Conservation (phyloP, 148 eudicot species). For the Heliosperma pusillum region DNA sequence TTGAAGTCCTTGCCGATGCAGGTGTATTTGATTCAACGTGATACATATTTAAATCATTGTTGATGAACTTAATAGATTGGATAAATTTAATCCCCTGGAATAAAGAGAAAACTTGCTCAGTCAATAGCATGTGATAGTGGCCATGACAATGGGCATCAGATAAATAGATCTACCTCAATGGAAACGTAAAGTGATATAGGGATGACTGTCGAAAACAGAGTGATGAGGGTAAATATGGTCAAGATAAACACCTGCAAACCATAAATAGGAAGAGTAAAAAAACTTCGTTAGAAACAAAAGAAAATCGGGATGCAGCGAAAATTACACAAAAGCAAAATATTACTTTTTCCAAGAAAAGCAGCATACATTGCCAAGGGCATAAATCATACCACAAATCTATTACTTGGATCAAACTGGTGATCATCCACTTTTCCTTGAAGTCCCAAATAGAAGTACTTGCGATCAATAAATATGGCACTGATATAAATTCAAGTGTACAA, state of each 20-base stretch:
- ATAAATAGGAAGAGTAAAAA: not conserved
- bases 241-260: conserved; percentile 61
- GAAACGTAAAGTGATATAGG: conserved; percentile 98
- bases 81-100: conserved; percentile 87
- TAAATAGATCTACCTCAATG: conserved; percentile 62
- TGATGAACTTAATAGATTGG: conserved; percentile 87
- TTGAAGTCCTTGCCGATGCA: conserved; percentile 95
- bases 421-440: conserved; percentile 46
- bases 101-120: conserved; percentile 12
- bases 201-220: conserved; percentile 92
- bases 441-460: conserved; percentile 67
- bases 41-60: conserved; percentile 91
- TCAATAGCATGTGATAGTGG: conserved; percentile 8
- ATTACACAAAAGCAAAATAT: not conserved
- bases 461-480: conserved; percentile 72
- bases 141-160: conserved; percentile 9
- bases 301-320: not conserved
- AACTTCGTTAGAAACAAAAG: conserved; percentile 1
- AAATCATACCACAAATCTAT: conserved; percentile 72
- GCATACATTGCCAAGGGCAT: not conserved
- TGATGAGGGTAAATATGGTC: conserved; percentile 89
- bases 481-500: conserved; percentile 23
- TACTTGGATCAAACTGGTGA: conserved; percentile 71
- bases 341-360: conserved; percentile 4
- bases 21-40: conserved; percentile 86